Base-by-base conservation (phyloP, 2,329 filamentous ascomycete species). In the Aspergillus neoniger region DNA sequence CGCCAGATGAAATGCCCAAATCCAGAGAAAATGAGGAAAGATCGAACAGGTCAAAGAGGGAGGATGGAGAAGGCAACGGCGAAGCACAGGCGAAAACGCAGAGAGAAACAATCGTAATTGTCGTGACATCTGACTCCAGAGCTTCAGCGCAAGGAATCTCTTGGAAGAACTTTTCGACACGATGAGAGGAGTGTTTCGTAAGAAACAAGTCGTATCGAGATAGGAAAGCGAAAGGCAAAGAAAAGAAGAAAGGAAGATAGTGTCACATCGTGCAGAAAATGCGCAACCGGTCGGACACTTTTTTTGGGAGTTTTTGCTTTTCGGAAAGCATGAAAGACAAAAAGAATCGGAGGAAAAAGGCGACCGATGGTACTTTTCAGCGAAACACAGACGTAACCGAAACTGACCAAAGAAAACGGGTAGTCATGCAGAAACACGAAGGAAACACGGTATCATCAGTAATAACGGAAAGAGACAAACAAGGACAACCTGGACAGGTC, bases 81-180 rank as follows among this genome's bases (percentile, higher is more conserved):
- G 49, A 55, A 32, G 17, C 41, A 61, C 56, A 70, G 52, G 51
- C 55, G 58, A 55, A 62, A 60, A 57, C 67, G 67, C 49, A 30
- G 69, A 67, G 70, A 72, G 73, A 72, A 74, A 76, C 74, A 71
- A 68, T 75, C 72, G 69, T 75, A 63, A 74, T 73, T 71, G 67
- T 74, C 72, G 71, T 74, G 70, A 72, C 70, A 71, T 70, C 70
- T 65, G 61, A 62, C 64, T 64, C 61, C 63, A 60, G 62, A 58
- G 62, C 30, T 43, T 39, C 39, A 17, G 43, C 60, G 57, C 60
- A 48, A 63, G 63, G 63, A 60, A 52, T 66, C 60, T 61, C 66
- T 52, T 43, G 53, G 48, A 12, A 54, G 51, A 63, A 58, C 60
- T 51, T 63, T 61, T 44, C 62, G 56, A 65, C 62, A 67, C 44